Conservation (phyloP, 2,329 filamentous ascomycete species). For the Fusarium sp. region DNA sequence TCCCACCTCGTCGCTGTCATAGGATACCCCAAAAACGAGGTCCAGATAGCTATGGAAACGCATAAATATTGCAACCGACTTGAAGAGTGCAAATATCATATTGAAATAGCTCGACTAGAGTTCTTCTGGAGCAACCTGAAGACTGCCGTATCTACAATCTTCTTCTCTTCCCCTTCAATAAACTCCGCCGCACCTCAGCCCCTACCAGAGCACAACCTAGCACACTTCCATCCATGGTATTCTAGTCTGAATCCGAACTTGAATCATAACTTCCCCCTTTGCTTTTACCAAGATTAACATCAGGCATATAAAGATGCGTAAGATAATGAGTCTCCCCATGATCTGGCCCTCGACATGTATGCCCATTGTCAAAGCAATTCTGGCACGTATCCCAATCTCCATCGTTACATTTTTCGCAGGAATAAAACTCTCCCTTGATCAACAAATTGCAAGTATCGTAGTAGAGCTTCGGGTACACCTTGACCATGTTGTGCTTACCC, state of each 20-base stretch:
- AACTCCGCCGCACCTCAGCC: no score
- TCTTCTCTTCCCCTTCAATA: no score
- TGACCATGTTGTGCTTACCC: slow-evolving; percentile 31
- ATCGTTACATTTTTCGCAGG: slow-evolving; percentile 20
- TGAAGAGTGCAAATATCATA: no score
- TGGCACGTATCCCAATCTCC: slow-evolving; percentile 33
- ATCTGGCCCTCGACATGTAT: slow-evolving; percentile 13
- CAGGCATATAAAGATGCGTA: slow-evolving; percentile 14
- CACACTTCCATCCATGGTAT: no score
- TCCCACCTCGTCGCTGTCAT: no score
- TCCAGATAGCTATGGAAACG: no score
- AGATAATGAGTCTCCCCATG: slow-evolving; percentile 1
- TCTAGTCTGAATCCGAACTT: background rate
- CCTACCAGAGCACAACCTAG: no score
- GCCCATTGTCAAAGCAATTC: slow-evolving; percentile 26
- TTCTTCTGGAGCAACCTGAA: no score
- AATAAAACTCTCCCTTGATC: slow-evolving; percentile 31
- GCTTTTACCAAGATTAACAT: slow-evolving; percentile 5
- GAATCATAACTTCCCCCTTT: background rate
- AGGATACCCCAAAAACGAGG: no score
- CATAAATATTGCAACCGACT: no score
- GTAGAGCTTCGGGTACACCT: slow-evolving; percentile 35
- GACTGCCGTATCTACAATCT: no score
- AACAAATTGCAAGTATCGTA: slow-evolving; percentile 25
- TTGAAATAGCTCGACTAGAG: no score